Percentiles rank a stretch among this genome's conserved stretches.
phyloP scores from a whole-genome alignment of 2,329 filamentous ascomycete species.

The Chaetomium sp. region DNA sequence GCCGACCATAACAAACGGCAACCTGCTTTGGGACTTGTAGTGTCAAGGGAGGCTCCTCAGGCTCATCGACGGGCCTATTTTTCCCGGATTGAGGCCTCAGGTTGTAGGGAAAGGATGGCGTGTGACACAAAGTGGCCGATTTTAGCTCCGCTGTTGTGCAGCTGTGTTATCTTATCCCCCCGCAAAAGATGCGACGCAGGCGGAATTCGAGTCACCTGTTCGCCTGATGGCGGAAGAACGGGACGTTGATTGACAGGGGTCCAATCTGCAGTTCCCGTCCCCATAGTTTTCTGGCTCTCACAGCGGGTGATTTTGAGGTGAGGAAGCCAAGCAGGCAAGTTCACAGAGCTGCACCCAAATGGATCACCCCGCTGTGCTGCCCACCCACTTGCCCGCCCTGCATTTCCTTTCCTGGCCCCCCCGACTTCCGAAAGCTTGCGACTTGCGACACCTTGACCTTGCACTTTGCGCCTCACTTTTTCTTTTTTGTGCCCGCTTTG shows the following conservation, averaged over 20 bases:
- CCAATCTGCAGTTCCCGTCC: conserved; percentile 3
- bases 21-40: background rate
- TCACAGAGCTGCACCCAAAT: conserved; percentile 1
- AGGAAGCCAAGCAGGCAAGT: too few relatives aligned
- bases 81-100: too few relatives aligned
- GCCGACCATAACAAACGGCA: conserved; percentile 15
- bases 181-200: background rate
- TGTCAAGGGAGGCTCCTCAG: too few relatives aligned
- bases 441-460: too few relatives aligned
- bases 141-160: background rate
- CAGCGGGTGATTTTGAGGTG: background rate
- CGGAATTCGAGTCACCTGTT: conserved; percentile 16
- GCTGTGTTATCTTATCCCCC: background rate
- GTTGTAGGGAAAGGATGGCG: too few relatives aligned
- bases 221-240: conserved; percentile 2
- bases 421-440: too few relatives aligned
- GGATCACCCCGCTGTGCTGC: conserved; percentile 3
- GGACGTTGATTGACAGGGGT: conserved; percentile 9
- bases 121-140: background rate
- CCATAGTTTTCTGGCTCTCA: background rate
- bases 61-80: too few relatives aligned
- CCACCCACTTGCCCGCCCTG: conserved; percentile 12
- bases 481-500: background rate
- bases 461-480: conserved; percentile 24
- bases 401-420: background rate